A percentile compares a stretch with the other conserved stretches of the same genome.
These are phyloP conservation scores for Luffa aegyptiaca DNA, from an alignment of 306 rosid genomes.

Conservation along the genomic window DNA sequence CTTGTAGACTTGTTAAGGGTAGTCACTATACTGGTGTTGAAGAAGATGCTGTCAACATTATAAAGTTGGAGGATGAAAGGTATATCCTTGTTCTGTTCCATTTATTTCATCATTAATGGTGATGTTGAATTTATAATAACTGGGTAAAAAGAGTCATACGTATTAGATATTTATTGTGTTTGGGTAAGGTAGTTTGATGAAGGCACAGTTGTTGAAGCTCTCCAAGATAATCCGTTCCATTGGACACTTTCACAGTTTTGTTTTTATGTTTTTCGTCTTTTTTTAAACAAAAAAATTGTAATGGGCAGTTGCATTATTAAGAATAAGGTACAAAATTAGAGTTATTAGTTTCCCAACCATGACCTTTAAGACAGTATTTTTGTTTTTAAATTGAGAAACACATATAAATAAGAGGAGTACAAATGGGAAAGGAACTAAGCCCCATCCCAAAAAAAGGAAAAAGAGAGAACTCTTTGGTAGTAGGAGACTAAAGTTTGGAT, in stretches of 20 bases:
- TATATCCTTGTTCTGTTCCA: constrained; percentile 18
- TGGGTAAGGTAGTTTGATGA: not conserved
- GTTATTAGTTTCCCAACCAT: no score
- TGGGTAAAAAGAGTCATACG: not conserved
- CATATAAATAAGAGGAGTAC: no score
- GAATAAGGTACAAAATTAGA: no score
- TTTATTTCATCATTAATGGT: not conserved
- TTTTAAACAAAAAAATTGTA: not conserved
- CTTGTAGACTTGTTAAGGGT: constrained; percentile 95
- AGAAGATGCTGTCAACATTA: constrained; percentile 86
- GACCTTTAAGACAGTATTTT: no score
- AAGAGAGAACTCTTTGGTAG: no score
- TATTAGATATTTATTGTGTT: not conserved
- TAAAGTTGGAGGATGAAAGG: constrained; percentile 97
- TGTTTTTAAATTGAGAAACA: no score
- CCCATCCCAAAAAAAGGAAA: no score
- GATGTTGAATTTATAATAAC: not conserved
- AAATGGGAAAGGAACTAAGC: no score
- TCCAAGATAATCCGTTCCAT: not conserved
- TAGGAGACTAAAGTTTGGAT: no score
- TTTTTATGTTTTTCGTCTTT: not conserved
- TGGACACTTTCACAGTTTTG: not conserved
- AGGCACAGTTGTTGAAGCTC: not conserved
- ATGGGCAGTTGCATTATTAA: no score
- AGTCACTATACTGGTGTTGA: constrained; percentile 97